Evolutionary conservation across 2,329 filamentous ascomycete species (phyloP), one percentile per base, ranked within the genome.

Genomic region (Lojkania enalia): DNA sequence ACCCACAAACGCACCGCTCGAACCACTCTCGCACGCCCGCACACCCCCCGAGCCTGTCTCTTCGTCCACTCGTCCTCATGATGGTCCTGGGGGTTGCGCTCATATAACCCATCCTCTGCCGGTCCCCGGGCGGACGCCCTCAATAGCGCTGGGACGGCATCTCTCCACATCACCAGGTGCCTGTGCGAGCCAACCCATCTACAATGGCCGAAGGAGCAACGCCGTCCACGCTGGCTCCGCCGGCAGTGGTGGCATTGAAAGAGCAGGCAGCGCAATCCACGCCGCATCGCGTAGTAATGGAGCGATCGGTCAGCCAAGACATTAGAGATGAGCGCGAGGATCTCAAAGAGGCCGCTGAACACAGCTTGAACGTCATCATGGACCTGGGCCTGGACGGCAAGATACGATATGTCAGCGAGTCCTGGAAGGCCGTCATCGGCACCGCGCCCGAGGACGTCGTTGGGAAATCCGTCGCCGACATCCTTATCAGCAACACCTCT

Each of bases 371-470:
- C 71, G 88, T 95, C 53, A 96, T 99, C 67, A 81, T 99, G 66
- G 92, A 99, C 73, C 79, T 99, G 54, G 90, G 90, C 63, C 80
- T 97, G 44, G 88, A 96, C 64, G 90, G 90, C 54, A 87, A 84
- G 49, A 87, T 99, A 61, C 87, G 90, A 72, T 99, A 94, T 89
- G 91, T 95, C 60, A 97, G 92, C 68, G 89, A 91, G 11, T 96
- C 92, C 13, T 99, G 94, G 94, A 82, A 83, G 49, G 90, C 97
- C 61, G 87, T 99, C 38, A 86, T 97, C 49, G 94, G 94, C 46
- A 92, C 88, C 3, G 74, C 81, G 33, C 80, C 85, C 29, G 84
- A 87, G 32, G 79, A 82, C 5, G 83, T 96, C 39, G 80, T 87
- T 57, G 89, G 89, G 46, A 85, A 82, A 54, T 79, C 84, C 49